Base-by-base conservation (phyloP, 1,284 basidiomycete genomes). In the Irpex rosettiformis region DNA sequence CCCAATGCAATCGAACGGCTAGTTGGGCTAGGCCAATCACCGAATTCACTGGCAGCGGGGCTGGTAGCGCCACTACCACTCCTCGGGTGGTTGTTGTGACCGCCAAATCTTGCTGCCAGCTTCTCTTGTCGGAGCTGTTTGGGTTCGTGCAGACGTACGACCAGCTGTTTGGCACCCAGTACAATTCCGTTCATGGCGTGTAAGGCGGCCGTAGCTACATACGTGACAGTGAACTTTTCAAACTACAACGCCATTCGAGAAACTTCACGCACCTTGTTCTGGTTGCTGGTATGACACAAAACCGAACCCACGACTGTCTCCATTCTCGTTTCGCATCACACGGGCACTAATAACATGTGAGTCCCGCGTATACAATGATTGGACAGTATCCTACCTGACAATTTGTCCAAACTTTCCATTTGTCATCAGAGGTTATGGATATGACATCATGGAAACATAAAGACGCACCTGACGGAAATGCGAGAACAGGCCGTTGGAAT, bases 251-350 rank as follows among this genome's bases (percentile, higher is more conserved):
- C 3, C 2, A 47, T 29, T 10, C 21, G 18, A 13, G 57, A 57
- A 30, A 61, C 54, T 56, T 40, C 7, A 54, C 74, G 56, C 65
- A 92, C 92, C 92, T 81, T 94, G 89, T 63, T 90, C 86, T 11
- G 93, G 90, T 11, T 83, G 82, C 68, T 92, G 87, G 75, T 78
- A 98, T 25, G 91, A 93, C 58, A 98, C 96, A 69, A 98, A 98
- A n/a, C 95, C 95, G 69, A 96, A 98, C 4, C 94, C 94, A 58
- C 93, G 88, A 71, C 90, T 93, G 56, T 90, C 85, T 22, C 91
- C 90, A 54, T 69, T 77, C 65, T 94, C 89, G 67, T 94, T 94
- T 24, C 93, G 85, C 95, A 97, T 97, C 53, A 98, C 93, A 59
- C 94, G 86, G 25, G 94, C 94, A 70, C 94, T 94, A 60, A 28